These are phyloP conservation scores for Besnoitia besnoiti DNA, from an alignment of 169 alveolate genomes.

Conservation along the genomic window DNA sequence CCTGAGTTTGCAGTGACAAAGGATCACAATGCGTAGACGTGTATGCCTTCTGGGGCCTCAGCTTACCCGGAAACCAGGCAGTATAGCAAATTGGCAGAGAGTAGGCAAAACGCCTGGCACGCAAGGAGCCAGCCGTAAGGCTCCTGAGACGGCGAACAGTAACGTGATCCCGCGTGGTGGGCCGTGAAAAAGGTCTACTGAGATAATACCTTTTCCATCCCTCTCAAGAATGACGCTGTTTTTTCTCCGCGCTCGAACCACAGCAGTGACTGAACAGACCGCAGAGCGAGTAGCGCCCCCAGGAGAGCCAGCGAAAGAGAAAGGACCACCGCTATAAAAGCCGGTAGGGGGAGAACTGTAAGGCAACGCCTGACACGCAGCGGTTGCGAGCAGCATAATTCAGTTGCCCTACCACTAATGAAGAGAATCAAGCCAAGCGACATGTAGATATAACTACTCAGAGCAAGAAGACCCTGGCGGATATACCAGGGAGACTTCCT, in stretches of 20 bases:
- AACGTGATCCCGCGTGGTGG: neutral
- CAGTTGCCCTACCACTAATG: constrained; percentile 5
- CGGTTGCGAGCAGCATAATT: too few relatives aligned
- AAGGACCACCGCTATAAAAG: neutral
- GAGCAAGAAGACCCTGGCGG: neutral
- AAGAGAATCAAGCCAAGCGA: constrained; percentile 14
- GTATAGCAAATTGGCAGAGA: constrained; percentile 5
- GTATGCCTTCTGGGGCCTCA: neutral
- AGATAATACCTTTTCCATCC: neutral
- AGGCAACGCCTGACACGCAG: neutral
- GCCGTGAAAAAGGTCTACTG: neutral
- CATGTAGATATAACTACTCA: neutral
- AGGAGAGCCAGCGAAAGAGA: neutral
- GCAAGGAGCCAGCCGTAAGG: neutral
- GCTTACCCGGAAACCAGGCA: constrained; percentile 26
- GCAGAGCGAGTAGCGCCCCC: neutral
- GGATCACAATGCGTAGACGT: neutral
- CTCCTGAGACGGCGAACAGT: neutral
- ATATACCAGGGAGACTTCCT: neutral
- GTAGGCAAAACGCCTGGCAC: neutral
- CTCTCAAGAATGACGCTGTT: neutral
- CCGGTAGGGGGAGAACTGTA: neutral
- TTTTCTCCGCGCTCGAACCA: neutral
- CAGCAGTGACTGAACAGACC: neutral
- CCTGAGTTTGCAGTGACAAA: neutral